A percentile compares a stretch with the other conserved stretches of the same genome.
These are phyloP conservation scores for Fusarium succisae DNA, from an alignment of 2,329 filamentous ascomycete species.

Conservation along the genomic window DNA sequence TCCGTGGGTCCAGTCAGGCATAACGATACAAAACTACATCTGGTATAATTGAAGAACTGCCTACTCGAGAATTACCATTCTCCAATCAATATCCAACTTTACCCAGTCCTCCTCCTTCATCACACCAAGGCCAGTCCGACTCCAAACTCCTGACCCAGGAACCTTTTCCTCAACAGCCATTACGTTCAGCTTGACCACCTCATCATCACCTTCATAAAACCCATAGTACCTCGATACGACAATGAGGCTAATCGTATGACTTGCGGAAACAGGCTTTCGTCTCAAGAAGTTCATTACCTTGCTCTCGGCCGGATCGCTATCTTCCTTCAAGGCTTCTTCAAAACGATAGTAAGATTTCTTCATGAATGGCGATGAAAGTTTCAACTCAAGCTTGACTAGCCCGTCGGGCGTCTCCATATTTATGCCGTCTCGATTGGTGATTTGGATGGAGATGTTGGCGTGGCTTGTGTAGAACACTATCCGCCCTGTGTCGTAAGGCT, in stretches of 20 bases:
- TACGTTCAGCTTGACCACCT: not conserved
- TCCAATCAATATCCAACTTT: not conserved
- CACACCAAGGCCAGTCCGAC: not conserved
- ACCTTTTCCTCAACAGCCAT: not conserved
- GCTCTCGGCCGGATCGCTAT: not conserved
- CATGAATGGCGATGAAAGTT: not conserved
- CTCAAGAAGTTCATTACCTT: not conserved
- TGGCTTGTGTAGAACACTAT: constrained; percentile 12
- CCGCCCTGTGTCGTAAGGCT: not conserved
- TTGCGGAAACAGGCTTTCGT: rapidly evolving
- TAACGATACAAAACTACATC: no score
- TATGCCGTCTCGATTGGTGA: not conserved
- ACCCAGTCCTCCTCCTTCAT: not conserved
- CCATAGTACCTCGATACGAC: not conserved
- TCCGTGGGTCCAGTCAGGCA: not conserved
- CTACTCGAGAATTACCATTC: not conserved
- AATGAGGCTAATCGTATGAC: not conserved
- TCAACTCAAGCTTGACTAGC: not conserved
- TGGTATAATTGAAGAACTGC: no score
- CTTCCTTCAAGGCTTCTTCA: not conserved
- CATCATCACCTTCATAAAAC: not conserved
- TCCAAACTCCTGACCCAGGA: not conserved
- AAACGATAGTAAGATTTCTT: not conserved
- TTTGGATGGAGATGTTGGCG: not conserved
- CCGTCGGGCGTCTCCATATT: not conserved